Percentiles rank a stretch among this genome's conserved stretches.
Evolutionary conservation across 805 yeast genomes (phyloP).

Genomic region (Metschnikowia koreensis): DNA sequence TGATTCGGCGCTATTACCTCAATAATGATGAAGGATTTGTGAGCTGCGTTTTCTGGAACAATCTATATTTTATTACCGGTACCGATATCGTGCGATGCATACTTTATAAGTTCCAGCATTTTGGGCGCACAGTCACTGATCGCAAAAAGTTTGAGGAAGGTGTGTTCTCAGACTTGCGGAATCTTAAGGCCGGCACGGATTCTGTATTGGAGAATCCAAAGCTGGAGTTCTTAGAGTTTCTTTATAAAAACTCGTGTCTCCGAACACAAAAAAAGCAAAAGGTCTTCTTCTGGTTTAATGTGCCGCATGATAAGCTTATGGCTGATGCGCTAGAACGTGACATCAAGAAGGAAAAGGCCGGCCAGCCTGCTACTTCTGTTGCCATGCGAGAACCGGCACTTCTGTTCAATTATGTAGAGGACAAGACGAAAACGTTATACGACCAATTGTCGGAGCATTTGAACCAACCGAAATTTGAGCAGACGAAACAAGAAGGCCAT

Average conservation of each 20-base stretch:
- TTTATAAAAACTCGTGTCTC: constrained; percentile 81
- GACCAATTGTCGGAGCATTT: constrained; percentile 54
- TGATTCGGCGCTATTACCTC: constrained; percentile 78
- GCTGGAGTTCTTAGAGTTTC: constrained; percentile 77
- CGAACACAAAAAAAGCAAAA: constrained; percentile 96
- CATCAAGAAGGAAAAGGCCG: constrained; percentile 66
- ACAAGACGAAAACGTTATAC: constrained; percentile 48
- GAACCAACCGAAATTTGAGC: constrained; percentile 19
- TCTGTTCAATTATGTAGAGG: constrained; percentile 57
- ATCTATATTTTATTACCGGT: constrained; percentile 86
- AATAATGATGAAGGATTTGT: constrained; percentile 90
- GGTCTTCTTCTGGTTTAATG: constrained; percentile 95
- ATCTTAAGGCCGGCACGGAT: constrained; percentile 80
- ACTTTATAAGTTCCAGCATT: constrained; percentile 81
- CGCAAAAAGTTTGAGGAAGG: constrained; percentile 97
- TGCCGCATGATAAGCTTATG: constrained; percentile 88
- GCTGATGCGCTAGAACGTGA: constrained; percentile 93
- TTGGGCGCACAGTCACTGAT: constrained; percentile 82
- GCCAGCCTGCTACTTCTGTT: constrained; percentile 67
- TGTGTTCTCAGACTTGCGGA: constrained; percentile 84
- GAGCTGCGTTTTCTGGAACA: constrained; percentile 91
- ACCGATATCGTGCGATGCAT: constrained; percentile 94
- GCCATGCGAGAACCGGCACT: constrained; percentile 77
- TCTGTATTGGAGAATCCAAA: constrained; percentile 87
- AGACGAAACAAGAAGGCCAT: constrained; percentile 13